Evolutionary conservation across 2,329 filamentous ascomycete species (phyloP).

Genomic region (Trichoderma sp.): DNA sequence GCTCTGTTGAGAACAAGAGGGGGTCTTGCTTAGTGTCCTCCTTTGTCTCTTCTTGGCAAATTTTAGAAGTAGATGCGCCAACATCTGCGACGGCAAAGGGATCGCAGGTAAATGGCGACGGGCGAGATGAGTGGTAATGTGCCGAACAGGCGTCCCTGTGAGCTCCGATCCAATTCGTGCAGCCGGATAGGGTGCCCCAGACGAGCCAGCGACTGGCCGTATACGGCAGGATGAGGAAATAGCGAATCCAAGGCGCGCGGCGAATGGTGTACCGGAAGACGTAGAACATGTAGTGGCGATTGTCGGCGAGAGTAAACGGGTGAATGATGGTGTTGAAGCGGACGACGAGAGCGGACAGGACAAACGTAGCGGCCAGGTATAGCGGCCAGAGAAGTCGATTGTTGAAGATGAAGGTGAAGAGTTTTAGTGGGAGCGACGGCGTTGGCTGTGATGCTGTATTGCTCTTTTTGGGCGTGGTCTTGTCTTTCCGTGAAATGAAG

Average conservation of each 20-base stretch:
- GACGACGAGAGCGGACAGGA: slow-evolving; percentile 53
- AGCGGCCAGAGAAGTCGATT: slow-evolving; percentile 41
- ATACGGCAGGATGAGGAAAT: slow-evolving; percentile 70
- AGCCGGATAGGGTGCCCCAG: slow-evolving; percentile 62
- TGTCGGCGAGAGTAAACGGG: slow-evolving; percentile 94
- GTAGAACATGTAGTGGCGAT: slow-evolving; percentile 97
- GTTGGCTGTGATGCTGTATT: neutral
- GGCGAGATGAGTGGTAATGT: neutral
- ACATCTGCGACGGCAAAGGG: slow-evolving; percentile 31
- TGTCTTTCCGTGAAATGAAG: neutral
- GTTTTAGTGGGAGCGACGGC: slow-evolving; percentile 26
- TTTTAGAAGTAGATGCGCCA: neutral
- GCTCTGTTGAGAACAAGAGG: slow-evolving; percentile 33
- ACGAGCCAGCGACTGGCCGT: slow-evolving; percentile 67
- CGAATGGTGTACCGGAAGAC: slow-evolving; percentile 83
- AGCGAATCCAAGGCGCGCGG: slow-evolving; percentile 63
- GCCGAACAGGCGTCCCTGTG: slow-evolving; percentile 16
- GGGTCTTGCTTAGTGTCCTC: slow-evolving; percentile 30
- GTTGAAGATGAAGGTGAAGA: slow-evolving; percentile 31
- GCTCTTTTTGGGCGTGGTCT: neutral
- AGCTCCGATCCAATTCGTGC: slow-evolving; percentile 30
- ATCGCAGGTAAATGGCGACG: slow-evolving; percentile 34
- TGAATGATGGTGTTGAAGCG: slow-evolving; percentile 90
- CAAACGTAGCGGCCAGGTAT: slow-evolving; percentile 41
- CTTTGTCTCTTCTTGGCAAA: neutral